Evolutionary conservation across 179 eudicot genomes (phyloP), one percentile per base, ranked within the genome.

Genomic region (Heliamphora pulchella): DNA sequence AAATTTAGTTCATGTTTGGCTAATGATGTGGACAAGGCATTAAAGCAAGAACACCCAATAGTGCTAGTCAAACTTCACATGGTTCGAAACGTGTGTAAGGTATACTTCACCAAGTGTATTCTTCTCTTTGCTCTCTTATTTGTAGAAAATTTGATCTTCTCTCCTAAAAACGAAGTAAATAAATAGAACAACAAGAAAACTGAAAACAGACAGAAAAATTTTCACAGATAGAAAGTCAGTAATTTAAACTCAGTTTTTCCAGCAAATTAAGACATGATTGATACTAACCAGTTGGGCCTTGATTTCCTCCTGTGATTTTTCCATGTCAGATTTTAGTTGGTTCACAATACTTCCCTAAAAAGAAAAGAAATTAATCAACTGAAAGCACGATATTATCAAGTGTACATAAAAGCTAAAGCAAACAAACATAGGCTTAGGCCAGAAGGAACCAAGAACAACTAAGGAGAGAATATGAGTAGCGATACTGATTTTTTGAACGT

Each of bases 311-410:
- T 91, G 98, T 83, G 92, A 85, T 78, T 62, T 90, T 82, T 89
- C 93, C 89, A 92, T 87, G 71, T 94, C 99, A 87, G 79, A 85
- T 88, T 87, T 96, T 74, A 94, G 84, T 78, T 92, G 98, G 87
- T 83, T 80, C 83, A 94, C 97, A 80, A 87, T 78, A 84, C 89
- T 84, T 69, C 95, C 99, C 99, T 96, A 87, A 17, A 84, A 67
- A 47, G 48, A 71, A 67, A 75, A 64, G 50, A 64, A 78, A 48
- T 2, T 5, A 2, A 65, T 68, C 72, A 47, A 83, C 99, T 94
- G 88, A 41, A 82, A 73, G 54, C 67, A 48, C 31, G 3, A 43
- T 5, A 59, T 20, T 44, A 53, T 65, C 68, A 74, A 81, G 39
- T n/a, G 57, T 17, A 31, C 51, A 74, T 57, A 57, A 57, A 6